These are phyloP conservation scores for Phaffia tasmanica DNA, from an alignment of 768 basidiomycete genomes.

Conservation along the genomic window DNA sequence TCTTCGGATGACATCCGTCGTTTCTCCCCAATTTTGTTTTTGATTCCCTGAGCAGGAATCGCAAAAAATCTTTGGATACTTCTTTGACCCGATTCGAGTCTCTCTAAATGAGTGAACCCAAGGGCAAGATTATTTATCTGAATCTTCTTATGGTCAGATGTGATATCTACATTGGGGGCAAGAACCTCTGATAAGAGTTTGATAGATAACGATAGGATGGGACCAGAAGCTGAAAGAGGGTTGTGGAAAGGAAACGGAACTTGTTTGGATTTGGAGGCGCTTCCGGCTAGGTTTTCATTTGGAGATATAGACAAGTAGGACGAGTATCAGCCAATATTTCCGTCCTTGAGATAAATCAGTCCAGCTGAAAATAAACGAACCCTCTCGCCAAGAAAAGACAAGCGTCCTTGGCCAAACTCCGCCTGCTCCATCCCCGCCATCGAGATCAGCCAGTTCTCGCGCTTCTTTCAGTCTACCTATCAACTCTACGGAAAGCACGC, in stretches of 20 bases:
- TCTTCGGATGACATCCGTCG: not conserved
- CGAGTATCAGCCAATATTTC: not conserved
- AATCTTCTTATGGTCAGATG: slow-evolving; percentile 40
- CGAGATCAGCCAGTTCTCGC: slow-evolving; percentile 53
- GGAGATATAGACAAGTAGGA: not conserved
- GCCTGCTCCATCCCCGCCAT: slow-evolving; percentile 28
- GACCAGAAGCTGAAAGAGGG: slow-evolving; percentile 56
- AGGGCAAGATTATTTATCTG: slow-evolving; percentile 64
- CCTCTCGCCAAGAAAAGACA: slow-evolving; percentile 64
- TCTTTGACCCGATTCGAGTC: slow-evolving; percentile 63
- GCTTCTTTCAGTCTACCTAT: slow-evolving; percentile 74
- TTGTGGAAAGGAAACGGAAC: slow-evolving; percentile 72
- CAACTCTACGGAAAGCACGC: slow-evolving; percentile 81
- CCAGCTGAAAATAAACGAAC: slow-evolving; percentile 36
- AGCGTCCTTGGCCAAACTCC: slow-evolving; percentile 81
- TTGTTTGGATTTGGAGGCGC: slow-evolving; percentile 56
- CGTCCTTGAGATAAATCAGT: not conserved
- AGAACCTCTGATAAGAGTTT: slow-evolving; percentile 79
- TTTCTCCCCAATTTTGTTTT: no score
- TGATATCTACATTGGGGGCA: slow-evolving; percentile 38
- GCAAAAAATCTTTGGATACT: slow-evolving; percentile 76
- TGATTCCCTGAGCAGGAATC: not conserved
- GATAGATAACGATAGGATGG: slow-evolving; percentile 62
- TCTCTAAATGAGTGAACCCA: slow-evolving; percentile 66
- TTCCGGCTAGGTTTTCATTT: not conserved